phyloP scores from a whole-genome alignment of 805 yeast species.

The Yarrowia divulgata region DNA sequence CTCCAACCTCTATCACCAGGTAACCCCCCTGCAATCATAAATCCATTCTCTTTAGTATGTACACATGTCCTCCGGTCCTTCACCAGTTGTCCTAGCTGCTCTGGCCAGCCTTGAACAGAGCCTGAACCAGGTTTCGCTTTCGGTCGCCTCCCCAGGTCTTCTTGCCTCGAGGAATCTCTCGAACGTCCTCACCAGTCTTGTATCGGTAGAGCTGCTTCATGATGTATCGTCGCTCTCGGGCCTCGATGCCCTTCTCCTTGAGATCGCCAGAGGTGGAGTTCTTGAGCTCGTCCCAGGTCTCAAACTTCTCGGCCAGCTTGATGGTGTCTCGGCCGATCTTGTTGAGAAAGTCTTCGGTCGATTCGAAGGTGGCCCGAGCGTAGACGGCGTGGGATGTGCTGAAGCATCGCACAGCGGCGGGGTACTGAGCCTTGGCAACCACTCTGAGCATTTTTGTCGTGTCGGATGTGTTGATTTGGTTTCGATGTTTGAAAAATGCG shows the following conservation, averaged over 20 bases:
- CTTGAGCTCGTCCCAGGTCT: slow-evolving; percentile 76
- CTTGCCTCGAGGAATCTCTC: slow-evolving; percentile 69
- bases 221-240: slow-evolving; percentile 68
- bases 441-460: slow-evolving; percentile 37
- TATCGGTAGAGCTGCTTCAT: slow-evolving; percentile 74
- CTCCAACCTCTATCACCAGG: background rate
- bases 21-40: background rate
- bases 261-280: slow-evolving; percentile 60
- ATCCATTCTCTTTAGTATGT: slow-evolving; percentile 31
- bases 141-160: slow-evolving; percentile 90
- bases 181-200: slow-evolving; percentile 62
- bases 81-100: background rate
- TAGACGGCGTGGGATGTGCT: slow-evolving; percentile 27
- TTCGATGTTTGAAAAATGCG: slow-evolving; percentile 13
- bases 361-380: slow-evolving; percentile 5
- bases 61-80: slow-evolving; percentile 29
- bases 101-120: slow-evolving; percentile 49
- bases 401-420: slow-evolving; percentile 35
- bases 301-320: slow-evolving; percentile 74
- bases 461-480: slow-evolving; percentile 15
- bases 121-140: slow-evolving; percentile 69
- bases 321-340: slow-evolving; percentile 77
- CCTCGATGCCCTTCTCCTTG: slow-evolving; percentile 80
- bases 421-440: slow-evolving; percentile 26
- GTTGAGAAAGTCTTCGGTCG: slow-evolving; percentile 57